phyloP scores from a whole-genome alignment of 1,284 basidiomycete genomes.

The Trametes versicolor region DNA sequence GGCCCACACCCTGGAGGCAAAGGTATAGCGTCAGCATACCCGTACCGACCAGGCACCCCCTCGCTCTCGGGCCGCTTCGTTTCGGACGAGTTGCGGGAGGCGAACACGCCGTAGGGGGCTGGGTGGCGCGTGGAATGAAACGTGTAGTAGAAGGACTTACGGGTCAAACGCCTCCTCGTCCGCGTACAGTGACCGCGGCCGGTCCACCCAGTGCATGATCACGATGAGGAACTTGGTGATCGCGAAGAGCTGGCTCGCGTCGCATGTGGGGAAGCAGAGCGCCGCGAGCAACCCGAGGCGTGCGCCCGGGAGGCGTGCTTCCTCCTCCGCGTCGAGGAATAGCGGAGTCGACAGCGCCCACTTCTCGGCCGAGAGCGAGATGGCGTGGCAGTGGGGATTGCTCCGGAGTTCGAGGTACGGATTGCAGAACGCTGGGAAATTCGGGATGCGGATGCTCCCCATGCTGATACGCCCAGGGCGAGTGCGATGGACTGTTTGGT shows the following conservation, averaged over 20 bases:
- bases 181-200: slow-evolving; percentile 29
- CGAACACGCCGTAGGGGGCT: slow-evolving; percentile 14
- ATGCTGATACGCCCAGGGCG: slow-evolving; percentile 16
- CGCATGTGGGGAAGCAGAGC: slow-evolving; percentile 65
- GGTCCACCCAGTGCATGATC: slow-evolving; percentile 45
- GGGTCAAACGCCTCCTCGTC: slow-evolving; percentile 38
- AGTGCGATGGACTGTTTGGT: neutral
- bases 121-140: neutral
- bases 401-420: slow-evolving; percentile 59
- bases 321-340: slow-evolving; percentile 43
- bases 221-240: slow-evolving; percentile 60
- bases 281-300: slow-evolving; percentile 65
- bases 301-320: slow-evolving; percentile 44
- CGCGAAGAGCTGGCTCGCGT: slow-evolving; percentile 61
- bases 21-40: neutral
- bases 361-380: slow-evolving; percentile 55
- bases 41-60: neutral
- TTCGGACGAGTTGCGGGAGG: neutral
- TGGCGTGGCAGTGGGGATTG: slow-evolving; percentile 59
- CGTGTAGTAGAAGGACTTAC: slow-evolving; percentile 33
- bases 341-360: slow-evolving; percentile 49
- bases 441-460: slow-evolving; percentile 67
- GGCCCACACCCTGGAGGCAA: slow-evolving; percentile 31
- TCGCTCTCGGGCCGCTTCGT: slow-evolving; percentile 1
- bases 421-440: slow-evolving; percentile 56